These are phyloP conservation scores for Fraxinus floribunda DNA, from an alignment of 305 asterid species.

Conservation along the genomic window DNA sequence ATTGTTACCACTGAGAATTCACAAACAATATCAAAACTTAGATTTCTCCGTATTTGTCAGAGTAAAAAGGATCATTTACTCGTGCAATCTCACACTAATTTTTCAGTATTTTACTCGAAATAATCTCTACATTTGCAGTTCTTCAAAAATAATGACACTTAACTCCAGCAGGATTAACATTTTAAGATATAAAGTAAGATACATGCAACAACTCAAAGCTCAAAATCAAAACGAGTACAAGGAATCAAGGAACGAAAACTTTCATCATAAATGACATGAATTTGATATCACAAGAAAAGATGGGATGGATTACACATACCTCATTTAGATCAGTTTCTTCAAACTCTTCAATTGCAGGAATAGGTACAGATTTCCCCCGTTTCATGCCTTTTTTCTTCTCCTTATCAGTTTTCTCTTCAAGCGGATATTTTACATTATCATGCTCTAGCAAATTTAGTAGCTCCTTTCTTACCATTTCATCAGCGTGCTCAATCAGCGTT, in stretches of 20 bases:
- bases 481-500: conserved; percentile 86
- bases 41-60: background rate
- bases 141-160: background rate
- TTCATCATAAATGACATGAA: background rate
- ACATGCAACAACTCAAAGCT: conserved; percentile 2
- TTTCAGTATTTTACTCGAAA: background rate
- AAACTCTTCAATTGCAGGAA: too few relatives aligned
- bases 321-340: too few relatives aligned
- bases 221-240: background rate
- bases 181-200: background rate
- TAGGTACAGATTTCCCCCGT: too few relatives aligned
- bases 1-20: background rate
- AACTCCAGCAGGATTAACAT: background rate
- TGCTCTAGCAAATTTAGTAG: too few relatives aligned
- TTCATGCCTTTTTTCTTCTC: too few relatives aligned
- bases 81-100: background rate
- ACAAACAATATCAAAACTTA: background rate
- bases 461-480: conserved; percentile 65
- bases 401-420: too few relatives aligned
- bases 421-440: too few relatives aligned
- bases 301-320: too few relatives aligned
- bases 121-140: background rate
- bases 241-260: background rate
- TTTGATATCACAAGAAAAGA: too few relatives aligned
- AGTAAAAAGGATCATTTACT: background rate